Evolutionary conservation across 176 grass and related monocot genomes (phyloP).

Genomic region (Dactylis glomerata): DNA sequence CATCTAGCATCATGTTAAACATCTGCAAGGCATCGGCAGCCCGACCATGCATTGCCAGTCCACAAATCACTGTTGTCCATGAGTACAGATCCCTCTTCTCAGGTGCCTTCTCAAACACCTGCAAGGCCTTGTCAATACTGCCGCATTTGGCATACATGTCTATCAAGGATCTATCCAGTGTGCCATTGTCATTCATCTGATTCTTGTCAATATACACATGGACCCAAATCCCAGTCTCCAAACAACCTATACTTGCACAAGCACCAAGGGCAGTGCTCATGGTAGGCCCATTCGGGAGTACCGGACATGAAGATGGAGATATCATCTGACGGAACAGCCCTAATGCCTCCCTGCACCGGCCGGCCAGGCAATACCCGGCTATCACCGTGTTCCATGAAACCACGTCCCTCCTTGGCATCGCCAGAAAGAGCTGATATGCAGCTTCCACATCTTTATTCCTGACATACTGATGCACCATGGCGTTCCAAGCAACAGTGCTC

Average conservation of each 20-base stretch:
- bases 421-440: slow-evolving; percentile 45
- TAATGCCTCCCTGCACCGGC: slow-evolving; percentile 47
- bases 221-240: slow-evolving; percentile 61
- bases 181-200: slow-evolving; percentile 34
- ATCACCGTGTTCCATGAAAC: slow-evolving; percentile 80
- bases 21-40: slow-evolving; percentile 51
- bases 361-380: slow-evolving; percentile 43
- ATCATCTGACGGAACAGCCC: slow-evolving; percentile 63
- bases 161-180: slow-evolving; percentile 47
- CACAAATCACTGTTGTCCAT: slow-evolving; percentile 79
- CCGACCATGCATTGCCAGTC: slow-evolving; percentile 66
- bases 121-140: slow-evolving; percentile 54
- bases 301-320: slow-evolving; percentile 18
- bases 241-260: slow-evolving; percentile 43
- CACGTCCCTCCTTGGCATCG: slow-evolving; percentile 53
- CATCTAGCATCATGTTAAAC: slow-evolving; percentile 53
- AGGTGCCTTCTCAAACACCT: slow-evolving; percentile 61
- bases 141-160: slow-evolving; percentile 91
- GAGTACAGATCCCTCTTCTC: slow-evolving; percentile 58
- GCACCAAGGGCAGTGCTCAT: slow-evolving; percentile 58
- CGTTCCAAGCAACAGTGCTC: slow-evolving; percentile 54
- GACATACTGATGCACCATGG: slow-evolving; percentile 71
- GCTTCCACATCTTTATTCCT: slow-evolving; percentile 37
- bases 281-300: slow-evolving; percentile 54
- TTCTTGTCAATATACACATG: slow-evolving; percentile 56